Evolutionary conservation across 768 basidiomycete genomes (phyloP).

Genomic region (Tylopilus subfusipes): DNA sequence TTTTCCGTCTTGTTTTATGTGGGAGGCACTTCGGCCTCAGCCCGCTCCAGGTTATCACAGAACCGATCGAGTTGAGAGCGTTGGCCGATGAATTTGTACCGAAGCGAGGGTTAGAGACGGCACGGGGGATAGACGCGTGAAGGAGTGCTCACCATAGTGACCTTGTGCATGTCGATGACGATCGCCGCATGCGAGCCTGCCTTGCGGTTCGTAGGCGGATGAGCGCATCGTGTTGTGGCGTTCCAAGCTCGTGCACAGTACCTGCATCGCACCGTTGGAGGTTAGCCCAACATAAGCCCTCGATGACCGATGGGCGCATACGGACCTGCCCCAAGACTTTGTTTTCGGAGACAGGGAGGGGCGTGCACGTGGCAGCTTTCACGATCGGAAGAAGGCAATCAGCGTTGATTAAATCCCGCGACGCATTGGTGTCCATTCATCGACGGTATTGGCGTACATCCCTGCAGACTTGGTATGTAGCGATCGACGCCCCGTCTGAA

Average conservation of each 20-base stretch:
- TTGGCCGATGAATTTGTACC: conserved; percentile 53
- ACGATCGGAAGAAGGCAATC: no score
- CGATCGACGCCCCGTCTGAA: conserved; percentile 1
- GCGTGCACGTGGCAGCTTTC: no score
- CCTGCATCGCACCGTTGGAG: conserved; percentile 35
- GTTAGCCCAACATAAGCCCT: background rate
- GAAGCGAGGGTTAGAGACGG: conserved; percentile 32
- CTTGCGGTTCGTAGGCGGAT: no score
- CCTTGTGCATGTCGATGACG: conserved; percentile 58
- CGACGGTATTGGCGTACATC: no score
- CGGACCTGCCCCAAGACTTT: no score
- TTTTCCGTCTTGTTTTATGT: conserved; percentile 27
- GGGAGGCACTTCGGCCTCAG: conserved; percentile 32
- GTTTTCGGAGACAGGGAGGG: no score
- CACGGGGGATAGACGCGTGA: no score
- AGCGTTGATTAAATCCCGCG: no score
- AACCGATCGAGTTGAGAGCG: conserved; percentile 50
- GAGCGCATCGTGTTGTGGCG: conserved; percentile 53
- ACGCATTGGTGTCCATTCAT: no score
- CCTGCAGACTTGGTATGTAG: no score
- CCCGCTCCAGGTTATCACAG: conserved; percentile 41
- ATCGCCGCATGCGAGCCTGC: conserved; percentile 66
- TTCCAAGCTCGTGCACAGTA: conserved; percentile 58
- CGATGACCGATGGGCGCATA: no score
- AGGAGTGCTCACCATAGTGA: conserved; percentile 39